phyloP scores from a whole-genome alignment of 2,329 filamentous ascomycete genomes.

The Lachnellula cervina region DNA sequence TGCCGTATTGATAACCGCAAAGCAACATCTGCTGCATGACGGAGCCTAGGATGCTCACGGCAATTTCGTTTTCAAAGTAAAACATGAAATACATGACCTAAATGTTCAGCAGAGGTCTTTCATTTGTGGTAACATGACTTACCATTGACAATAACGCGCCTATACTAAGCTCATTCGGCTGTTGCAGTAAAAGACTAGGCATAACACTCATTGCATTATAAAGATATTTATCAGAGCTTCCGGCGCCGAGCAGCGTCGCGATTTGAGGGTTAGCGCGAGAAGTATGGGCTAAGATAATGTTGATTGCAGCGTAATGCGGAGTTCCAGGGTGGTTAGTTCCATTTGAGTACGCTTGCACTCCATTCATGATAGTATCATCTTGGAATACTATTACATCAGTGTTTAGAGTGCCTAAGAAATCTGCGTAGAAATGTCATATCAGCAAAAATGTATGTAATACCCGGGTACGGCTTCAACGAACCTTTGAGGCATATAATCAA shows the following conservation, averaged over 20 bases:
- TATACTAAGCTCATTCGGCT: slow-evolving; percentile 5
- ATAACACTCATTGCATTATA: slow-evolving; percentile 11
- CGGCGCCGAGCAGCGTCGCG: neutral
- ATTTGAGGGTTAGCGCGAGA: neutral
- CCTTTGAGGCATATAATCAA: slow-evolving; percentile 2
- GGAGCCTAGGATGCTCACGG: slow-evolving; percentile 5
- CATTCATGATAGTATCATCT: slow-evolving; percentile 8
- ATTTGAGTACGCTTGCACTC: slow-evolving; percentile 5
- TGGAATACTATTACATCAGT: slow-evolving; percentile 6
- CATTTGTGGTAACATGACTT: neutral
- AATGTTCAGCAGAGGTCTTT: neutral
- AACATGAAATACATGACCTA: slow-evolving; percentile 14
- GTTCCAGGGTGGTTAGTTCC: neutral
- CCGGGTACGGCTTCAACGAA: neutral
- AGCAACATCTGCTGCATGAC: slow-evolving; percentile 14
- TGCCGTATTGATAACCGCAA: slow-evolving; percentile 1
- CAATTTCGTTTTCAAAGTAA: slow-evolving; percentile 6
- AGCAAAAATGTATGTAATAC: neutral
- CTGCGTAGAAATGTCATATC: neutral
- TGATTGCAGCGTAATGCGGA: slow-evolving; percentile 11
- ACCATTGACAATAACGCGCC: slow-evolving; percentile 9
- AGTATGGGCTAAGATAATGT: slow-evolving; percentile 12
- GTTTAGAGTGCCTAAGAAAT: slow-evolving; percentile 5
- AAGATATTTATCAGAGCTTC: slow-evolving; percentile 7
- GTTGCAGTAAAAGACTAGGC: slow-evolving; percentile 9